phyloP scores from a whole-genome alignment of 2,329 filamentous ascomycete genomes.

The Alternaria ethzedia region DNA sequence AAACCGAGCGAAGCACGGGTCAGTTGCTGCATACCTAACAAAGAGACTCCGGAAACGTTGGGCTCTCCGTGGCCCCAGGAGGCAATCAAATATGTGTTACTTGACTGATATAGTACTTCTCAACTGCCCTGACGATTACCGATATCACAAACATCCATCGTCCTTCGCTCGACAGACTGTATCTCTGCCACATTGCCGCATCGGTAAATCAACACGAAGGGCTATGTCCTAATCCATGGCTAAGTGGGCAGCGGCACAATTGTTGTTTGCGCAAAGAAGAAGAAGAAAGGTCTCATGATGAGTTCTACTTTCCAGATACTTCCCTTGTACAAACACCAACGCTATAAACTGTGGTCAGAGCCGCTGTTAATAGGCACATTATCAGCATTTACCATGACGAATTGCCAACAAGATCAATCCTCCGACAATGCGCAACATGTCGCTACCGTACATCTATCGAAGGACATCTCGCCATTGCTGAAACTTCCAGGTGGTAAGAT shows the following conservation, averaged over 20 bases:
- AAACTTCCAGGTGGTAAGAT: background rate
- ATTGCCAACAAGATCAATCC: background rate
- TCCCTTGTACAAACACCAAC: background rate
- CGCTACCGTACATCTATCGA: rapidly evolving
- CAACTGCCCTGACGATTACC: no score
- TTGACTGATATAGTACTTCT: background rate
- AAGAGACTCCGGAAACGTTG: background rate
- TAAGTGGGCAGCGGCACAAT: background rate
- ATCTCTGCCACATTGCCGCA: no score
- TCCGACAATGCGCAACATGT: background rate
- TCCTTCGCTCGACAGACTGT: no score
- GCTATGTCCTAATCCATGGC: background rate
- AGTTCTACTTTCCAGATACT: background rate
- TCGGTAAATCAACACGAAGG: no score
- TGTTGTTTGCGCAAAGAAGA: background rate
- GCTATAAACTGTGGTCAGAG: background rate
- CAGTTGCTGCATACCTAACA: background rate
- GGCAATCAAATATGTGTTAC: background rate
- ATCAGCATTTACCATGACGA: background rate
- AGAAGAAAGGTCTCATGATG: background rate
- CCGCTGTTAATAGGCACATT: background rate
- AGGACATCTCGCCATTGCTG: rapidly evolving
- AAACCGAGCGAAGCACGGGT: background rate
- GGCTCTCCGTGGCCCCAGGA: background rate
- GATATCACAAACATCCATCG: no score